Evolutionary conservation across 225 moss, liverwort and hornwort species (phyloP), one percentile per base, ranked within the genome.

Genomic region (Pseudoscleropodium purum): DNA sequence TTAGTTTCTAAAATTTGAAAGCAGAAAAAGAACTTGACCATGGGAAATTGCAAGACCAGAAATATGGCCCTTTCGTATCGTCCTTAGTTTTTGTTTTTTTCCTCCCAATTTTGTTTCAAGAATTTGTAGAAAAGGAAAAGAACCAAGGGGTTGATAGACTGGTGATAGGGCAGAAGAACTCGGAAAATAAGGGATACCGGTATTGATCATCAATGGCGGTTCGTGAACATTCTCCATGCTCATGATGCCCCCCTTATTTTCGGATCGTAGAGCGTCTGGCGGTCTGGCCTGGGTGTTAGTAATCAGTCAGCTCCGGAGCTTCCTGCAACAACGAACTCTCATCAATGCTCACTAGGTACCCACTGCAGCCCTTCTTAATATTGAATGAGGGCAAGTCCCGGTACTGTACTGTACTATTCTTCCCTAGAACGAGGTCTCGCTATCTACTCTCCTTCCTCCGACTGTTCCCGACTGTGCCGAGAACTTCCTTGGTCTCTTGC

Each of bases 271-370:
- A 23, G n/a, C 37, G 15, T 41, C 79, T 86, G 77, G 65, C 87
- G 65, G 39, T 43, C 56, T 77, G 49, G 77, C 78, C 18, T 17
- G 67, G 87, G 80, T 81, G 81, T 81, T 81, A 81, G 70, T 69
- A 11, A 3, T 29, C 81, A 72, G 82, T 73, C 60, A 30, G 82
- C 41, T 82, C 74, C 63, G 63, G 39, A 54, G 73, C 63, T 84
- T 65, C 84, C 57, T 64, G 84, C 72, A 64, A 25, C 84, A 90
- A 88, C 88, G 80, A 88, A 88, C 79, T 90, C 45, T 37, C 88
- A 90, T 78, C 56, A 79, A 87, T 69, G 87, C 86, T 36, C 61
- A 5, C 73, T 11, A 25, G 39, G 73, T 45, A 61, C 79, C n/a
- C 57, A 59, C 29, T 29, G 29, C 80, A 60, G 18, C 26, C 4